Percentiles rank a stretch among this genome's conserved stretches.
These are phyloP conservation scores for Amanita rimosa DNA, from an alignment of 768 basidiomycete genomes.

Conservation along the genomic window DNA sequence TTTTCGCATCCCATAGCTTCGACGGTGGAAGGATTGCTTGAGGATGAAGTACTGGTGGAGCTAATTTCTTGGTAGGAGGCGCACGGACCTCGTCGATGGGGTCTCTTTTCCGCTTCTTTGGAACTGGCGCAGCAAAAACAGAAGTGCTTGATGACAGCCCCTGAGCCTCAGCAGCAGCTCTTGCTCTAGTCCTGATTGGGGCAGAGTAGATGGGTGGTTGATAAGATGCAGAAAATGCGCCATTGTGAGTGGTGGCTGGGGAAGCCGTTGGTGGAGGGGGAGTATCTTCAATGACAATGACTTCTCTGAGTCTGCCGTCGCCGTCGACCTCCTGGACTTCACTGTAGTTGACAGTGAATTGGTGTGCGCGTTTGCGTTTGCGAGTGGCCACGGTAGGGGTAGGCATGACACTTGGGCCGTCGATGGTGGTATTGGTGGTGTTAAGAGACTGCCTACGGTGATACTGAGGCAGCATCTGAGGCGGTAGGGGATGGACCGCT, in stretches of 20 bases:
- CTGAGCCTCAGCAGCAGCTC: conserved; percentile 80
- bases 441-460: conserved; percentile 43
- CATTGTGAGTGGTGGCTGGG: conserved; percentile 60
- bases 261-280: conserved; percentile 76
- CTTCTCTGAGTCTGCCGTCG: conserved; percentile 66
- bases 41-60: conserved; percentile 36
- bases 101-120: conserved; percentile 82
- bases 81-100: conserved; percentile 62
- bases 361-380: conserved; percentile 76
- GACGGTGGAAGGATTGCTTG: conserved; percentile 35
- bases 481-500: conserved; percentile 55
- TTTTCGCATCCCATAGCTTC: conserved; percentile 60
- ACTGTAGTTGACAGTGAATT: conserved; percentile 77
- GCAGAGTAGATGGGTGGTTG: conserved; percentile 68
- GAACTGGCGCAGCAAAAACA: conserved; percentile 52
- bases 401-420: conserved; percentile 53
- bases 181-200: conserved; percentile 73
- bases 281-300: conserved; percentile 90
- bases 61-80: conserved; percentile 52
- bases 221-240: conserved; percentile 67
- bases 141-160: conserved; percentile 59
- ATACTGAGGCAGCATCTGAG: conserved; percentile 55
- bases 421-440: conserved; percentile 25
- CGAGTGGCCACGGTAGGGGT: conserved; percentile 64
- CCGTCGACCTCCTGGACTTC: conserved; percentile 82